These are phyloP conservation scores for Pelagomonas calceolata DNA, from an alignment of 108 stramenopile genomes.

Conservation along the genomic window DNA sequence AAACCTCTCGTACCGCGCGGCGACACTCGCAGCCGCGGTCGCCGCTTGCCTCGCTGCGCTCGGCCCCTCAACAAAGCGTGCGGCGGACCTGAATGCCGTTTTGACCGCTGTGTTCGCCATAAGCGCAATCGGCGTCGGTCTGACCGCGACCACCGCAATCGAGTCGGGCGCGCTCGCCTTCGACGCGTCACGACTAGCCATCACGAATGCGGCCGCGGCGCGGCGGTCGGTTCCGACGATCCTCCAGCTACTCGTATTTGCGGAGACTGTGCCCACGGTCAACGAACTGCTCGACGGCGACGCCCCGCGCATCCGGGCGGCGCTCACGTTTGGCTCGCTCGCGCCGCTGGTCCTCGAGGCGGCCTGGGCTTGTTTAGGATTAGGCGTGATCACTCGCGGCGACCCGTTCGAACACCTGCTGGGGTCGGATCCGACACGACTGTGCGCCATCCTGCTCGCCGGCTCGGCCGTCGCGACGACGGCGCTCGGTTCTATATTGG, in stretches of 20 bases:
- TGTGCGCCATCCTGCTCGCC: background rate
- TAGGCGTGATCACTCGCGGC: background rate
- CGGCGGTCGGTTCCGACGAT: background rate
- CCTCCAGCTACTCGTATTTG: background rate
- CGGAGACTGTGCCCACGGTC: background rate
- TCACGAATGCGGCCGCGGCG: background rate
- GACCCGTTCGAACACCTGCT: background rate
- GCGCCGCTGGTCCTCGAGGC: background rate
- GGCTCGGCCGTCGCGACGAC: background rate
- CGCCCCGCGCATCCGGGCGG: background rate
- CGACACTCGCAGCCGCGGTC: background rate
- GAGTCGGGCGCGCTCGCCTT: too few species aligned
- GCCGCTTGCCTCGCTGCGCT: background rate
- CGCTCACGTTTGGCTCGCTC: background rate
- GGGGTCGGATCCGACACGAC: background rate
- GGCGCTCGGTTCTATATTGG: background rate
- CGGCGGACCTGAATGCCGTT: background rate
- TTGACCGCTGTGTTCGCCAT: background rate
- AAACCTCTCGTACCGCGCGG: background rate
- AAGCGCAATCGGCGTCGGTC: background rate
- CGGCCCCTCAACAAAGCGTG: background rate
- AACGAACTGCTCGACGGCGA: background rate
- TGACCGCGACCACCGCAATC: background rate
- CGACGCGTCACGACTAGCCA: background rate
- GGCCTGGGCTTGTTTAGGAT: background rate